Evolutionary conservation across 306 rosid species (phyloP).

Genomic region (Fragaria vesca): DNA sequence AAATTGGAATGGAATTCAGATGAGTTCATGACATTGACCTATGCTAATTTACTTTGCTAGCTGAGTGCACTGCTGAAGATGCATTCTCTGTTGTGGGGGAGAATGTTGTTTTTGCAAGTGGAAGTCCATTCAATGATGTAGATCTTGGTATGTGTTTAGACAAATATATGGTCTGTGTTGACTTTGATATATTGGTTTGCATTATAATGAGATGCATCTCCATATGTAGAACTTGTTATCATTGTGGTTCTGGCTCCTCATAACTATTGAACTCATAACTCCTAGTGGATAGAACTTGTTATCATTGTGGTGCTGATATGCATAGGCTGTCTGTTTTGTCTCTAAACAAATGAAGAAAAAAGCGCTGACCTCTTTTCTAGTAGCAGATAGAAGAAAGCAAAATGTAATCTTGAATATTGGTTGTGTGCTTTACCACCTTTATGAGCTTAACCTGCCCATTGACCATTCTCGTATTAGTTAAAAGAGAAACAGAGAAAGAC

Average conservation of each 20-base stretch:
- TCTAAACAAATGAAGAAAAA: no score
- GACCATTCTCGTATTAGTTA: neutral
- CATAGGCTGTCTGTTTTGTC: neutral
- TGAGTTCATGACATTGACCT: slow-evolving; percentile 13
- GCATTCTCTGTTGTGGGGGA: slow-evolving; percentile 94
- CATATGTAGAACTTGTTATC: neutral
- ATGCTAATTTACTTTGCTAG: slow-evolving; percentile 36
- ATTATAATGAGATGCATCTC: neutral
- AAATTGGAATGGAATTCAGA: slow-evolving; percentile 5
- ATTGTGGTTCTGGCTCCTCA: neutral
- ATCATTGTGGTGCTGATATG: neutral
- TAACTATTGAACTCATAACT: neutral
- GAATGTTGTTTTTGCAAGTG: slow-evolving; percentile 90
- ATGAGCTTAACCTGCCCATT: neutral
- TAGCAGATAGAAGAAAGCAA: no score
- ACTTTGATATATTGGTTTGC: neutral
- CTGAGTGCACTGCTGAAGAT: slow-evolving; percentile 96
- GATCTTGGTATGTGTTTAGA: slow-evolving; percentile 65
- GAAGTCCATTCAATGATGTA: slow-evolving; percentile 93
- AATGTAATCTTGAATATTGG: neutral
- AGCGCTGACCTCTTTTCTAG: no score
- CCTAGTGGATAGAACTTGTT: no score
- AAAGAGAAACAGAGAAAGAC: neutral
- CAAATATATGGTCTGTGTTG: neutral
- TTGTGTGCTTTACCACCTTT: neutral